Conservation (phyloP, 768 basidiomycete genomes). For the Strobilomyces confusus region DNA sequence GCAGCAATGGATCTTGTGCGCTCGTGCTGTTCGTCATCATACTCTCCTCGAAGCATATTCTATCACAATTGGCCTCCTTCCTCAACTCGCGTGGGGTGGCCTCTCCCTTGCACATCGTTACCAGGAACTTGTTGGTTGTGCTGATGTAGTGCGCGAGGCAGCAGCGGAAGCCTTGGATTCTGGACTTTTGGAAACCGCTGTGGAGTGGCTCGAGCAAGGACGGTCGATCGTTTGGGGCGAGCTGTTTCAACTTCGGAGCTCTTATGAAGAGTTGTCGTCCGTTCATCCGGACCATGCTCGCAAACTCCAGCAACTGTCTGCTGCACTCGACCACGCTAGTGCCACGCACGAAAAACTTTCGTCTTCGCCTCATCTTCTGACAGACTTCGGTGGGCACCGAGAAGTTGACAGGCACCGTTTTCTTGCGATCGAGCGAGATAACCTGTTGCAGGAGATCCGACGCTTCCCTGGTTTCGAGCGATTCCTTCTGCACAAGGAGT, state of each 20-base stretch:
- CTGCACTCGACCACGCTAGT: background rate
- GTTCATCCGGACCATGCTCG: background rate
- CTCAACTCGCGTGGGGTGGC: too few relatives aligned
- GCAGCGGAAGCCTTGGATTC: too few relatives aligned
- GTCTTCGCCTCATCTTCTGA: background rate
- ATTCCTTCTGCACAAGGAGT: too few relatives aligned
- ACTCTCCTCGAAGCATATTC: background rate
- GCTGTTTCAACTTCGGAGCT: constrained; percentile 10
- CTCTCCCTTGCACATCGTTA: background rate
- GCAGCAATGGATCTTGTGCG: background rate
- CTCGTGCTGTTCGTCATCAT: background rate
- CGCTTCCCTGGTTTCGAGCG: background rate
- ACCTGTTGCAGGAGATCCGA: background rate
- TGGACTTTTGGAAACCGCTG: background rate
- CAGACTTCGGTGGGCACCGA: background rate
- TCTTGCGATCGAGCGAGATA: background rate
- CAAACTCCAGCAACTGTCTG: background rate
- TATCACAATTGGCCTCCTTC: background rate
- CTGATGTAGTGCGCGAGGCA: too few relatives aligned
- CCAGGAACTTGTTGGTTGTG: background rate
- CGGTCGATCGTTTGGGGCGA: constrained; percentile 17
- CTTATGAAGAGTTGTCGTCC: background rate
- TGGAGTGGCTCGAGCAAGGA: constrained; percentile 18
- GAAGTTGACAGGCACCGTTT: background rate
- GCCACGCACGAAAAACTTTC: background rate